Evolutionary conservation across 108 stramenopile genomes (phyloP), one percentile per base, ranked within the genome.

Genomic region (Nitzschia sp.): DNA sequence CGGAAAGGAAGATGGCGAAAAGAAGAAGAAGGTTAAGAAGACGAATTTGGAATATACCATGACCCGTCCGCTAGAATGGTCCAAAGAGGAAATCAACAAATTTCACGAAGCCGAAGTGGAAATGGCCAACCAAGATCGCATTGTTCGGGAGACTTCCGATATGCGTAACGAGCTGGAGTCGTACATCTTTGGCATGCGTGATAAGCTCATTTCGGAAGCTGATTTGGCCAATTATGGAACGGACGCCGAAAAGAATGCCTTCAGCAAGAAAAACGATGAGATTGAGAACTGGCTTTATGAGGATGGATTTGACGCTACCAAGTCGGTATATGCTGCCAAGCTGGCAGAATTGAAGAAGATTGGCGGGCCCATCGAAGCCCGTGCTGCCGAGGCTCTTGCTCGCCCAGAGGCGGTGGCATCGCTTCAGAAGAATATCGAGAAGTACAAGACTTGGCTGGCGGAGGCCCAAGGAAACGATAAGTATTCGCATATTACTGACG

Each of bases 151-250:
- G 80, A 99, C 98, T 4, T 75, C 95, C 17, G 97, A 98, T 72
- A 98, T 90, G 85, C 88, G 98, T 35, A 99, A 99, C 75, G 98
- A 99, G 70, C 81, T 99, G 25, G 99, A 99, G 73, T 84, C 94
- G 6, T 99, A 99, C 91, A 95, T 99, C 64, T 99, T 99, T 81
- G 74, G 82, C 61, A 96, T 99, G 98, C 94, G 98, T 25, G 98
- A 98, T 86, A 95, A 94, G 75, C 85, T 98, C 59, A 70, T 80
- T 51, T 96, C 94, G 11, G 83, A 85, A 18, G 89, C 91, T 29
- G 70, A 79, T 24, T 80, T 99, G 57, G 87, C 74, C 13, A 49
- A 74, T 15, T 99, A 85, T 75, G 83, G 77, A 57, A 92, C 95
- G 23, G 84, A 92, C n/a, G 85, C 74, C 56, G 98, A 96, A 81